phyloP scores from a whole-genome alignment of 2,329 filamentous ascomycete species.

The Amauroascus niger region DNA sequence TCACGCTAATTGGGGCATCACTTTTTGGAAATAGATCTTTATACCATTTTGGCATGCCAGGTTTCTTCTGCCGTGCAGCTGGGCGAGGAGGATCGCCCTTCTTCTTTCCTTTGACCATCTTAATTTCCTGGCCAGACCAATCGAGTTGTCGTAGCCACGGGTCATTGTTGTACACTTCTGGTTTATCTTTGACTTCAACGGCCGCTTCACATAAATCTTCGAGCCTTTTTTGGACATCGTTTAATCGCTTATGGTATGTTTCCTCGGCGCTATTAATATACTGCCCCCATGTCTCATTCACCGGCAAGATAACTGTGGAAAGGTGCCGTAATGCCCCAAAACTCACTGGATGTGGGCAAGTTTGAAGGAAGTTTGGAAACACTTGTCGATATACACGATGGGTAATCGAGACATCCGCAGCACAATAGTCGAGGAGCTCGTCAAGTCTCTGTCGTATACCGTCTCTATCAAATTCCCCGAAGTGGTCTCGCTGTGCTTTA shows the following conservation, averaged over 20 bases:
- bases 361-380: constrained; percentile 77
- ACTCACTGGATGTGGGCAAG: constrained; percentile 92
- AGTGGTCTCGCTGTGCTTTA: constrained; percentile 76
- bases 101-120: constrained; percentile 83
- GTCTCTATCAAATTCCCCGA: constrained; percentile 66
- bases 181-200: constrained; percentile 59
- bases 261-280: constrained; percentile 78
- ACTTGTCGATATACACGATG: constrained; percentile 91
- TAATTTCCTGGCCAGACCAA: constrained; percentile 88
- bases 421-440: constrained; percentile 84
- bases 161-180: constrained; percentile 62
- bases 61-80: constrained; percentile 77
- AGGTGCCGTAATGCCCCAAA: constrained; percentile 89
- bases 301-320: constrained; percentile 84
- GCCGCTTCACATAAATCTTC: constrained; percentile 66
- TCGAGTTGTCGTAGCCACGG: constrained; percentile 90
- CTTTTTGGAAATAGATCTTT: constrained; percentile 72
- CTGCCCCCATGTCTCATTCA: constrained; percentile 75
- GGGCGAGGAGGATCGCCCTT: constrained; percentile 71
- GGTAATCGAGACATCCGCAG: constrained; percentile 84
- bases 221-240: constrained; percentile 68
- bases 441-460: constrained; percentile 64
- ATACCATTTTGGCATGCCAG: constrained; percentile 93
- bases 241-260: constrained; percentile 66
- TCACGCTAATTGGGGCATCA: constrained; percentile 58